Percentiles rank a stretch among this genome's conserved stretches.
phyloP scores from a whole-genome alignment of 1,284 basidiomycete species.

The Amylostereum areolatum region DNA sequence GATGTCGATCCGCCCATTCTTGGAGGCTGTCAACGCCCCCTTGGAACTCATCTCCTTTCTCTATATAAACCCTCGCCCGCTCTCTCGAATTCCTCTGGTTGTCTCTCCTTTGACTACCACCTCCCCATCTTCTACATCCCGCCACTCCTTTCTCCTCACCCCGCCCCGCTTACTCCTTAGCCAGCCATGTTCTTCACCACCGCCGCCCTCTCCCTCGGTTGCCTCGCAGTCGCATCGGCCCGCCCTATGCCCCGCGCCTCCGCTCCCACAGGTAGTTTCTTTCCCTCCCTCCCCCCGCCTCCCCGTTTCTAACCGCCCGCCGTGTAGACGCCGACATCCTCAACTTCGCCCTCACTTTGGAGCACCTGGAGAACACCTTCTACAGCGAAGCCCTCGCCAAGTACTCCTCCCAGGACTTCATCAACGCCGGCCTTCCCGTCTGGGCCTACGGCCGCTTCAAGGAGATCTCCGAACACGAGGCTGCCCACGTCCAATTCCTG shows the following conservation, averaged over 20 bases:
- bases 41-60: no score
- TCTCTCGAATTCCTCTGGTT: slow-evolving; percentile 2
- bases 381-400: slow-evolving; percentile 41
- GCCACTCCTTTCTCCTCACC: slow-evolving; percentile 9
- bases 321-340: slow-evolving; percentile 31
- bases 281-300: not conserved
- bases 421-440: slow-evolving; percentile 40
- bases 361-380: slow-evolving; percentile 66
- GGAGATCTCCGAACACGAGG: slow-evolving; percentile 57
- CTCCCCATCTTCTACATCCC: not conserved
- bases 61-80: not conserved
- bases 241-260: slow-evolving; percentile 7
- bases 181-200: slow-evolving; percentile 5
- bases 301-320: not conserved
- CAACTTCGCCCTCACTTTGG: slow-evolving; percentile 61
- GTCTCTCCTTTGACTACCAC: not conserved
- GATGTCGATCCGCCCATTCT: no score
- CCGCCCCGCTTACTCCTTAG: slow-evolving; percentile 6
- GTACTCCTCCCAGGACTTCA: slow-evolving; percentile 45
- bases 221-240: slow-evolving; percentile 2
- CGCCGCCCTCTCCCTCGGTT: not conserved
- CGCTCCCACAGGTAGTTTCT: slow-evolving; percentile 9
- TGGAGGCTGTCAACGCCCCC: no score
- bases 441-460: slow-evolving; percentile 45
- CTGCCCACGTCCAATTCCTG: slow-evolving; percentile 34